Evolutionary conservation across 331 rosid genomes (phyloP), one percentile per base, ranked within the genome.

Genomic region (Malus hybrid): DNA sequence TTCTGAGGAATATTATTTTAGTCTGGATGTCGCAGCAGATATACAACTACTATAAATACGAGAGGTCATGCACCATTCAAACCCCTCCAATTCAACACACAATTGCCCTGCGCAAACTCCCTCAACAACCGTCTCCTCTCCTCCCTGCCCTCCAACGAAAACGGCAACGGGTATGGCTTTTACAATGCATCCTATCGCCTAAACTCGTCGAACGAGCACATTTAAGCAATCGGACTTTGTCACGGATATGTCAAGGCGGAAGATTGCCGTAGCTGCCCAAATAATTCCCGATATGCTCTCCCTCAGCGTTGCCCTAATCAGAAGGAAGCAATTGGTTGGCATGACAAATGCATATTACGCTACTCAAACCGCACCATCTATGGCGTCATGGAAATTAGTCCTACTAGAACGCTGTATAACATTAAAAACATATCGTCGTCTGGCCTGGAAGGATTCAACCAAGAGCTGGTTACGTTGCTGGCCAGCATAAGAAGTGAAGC

Each of bases 281-380:
- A 63, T 29, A 4, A 28, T 1, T 63, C 67, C 39, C 6, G 54
- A 55, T 48, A 64, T 15, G 89, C 65, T 7, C 70, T 69, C 13
- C 4, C 22, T 4, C 68, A 16, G 68, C 22, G 3, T 61, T 18
- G 91, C 70, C 74, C 82, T 10, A 2, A 31, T 33, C 81, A 64
- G 50, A 90, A 87, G 65, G 86, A 80, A 55, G 90, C 90, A 7
- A 73, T 87, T 4, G 80, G 72, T 4, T 82, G 86, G 88, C 76
- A 75, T 13, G 77, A 83, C 10, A 32, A 74, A 2, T 87, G 91
- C 70, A 27, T 70, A 42, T 14, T 85, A 16, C 87, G 85, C 5
- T 85, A 83, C 78, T 73, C 86, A 1, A n/a, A 71, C 36, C 48
- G 66, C 27, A 29, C 82, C 6, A 31, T 84, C 5, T 52, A 32